Evolutionary conservation across 139 green algal species (phyloP), one percentile per base, ranked within the genome.

Genomic region (Picochlorum sp.): DNA sequence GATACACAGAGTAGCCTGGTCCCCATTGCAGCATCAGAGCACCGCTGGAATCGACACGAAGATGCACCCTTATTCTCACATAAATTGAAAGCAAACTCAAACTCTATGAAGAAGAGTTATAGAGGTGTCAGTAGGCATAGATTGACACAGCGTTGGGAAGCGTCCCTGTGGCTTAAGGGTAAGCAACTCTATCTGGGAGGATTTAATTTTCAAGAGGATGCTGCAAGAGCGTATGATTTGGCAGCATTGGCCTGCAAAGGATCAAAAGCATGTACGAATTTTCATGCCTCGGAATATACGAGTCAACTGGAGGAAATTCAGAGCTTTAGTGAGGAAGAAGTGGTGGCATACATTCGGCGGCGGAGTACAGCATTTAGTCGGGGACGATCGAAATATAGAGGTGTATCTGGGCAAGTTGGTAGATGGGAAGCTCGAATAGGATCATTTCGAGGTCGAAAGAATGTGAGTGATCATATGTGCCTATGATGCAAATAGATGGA

Each of bases 371-470:
- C 83, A 13, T 89, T 88, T 51, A 74, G 72, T 38, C 60, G 83
- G 10, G 83, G 83, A 49, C 74, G 72, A 23, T 84, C 74, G 3
- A 61, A 62, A 10, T 88, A 72, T 76, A 68, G 83, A 18, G 83
- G 83, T 16, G 83, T 89, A 4, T 84, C 73, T 1, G 83, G 83
- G 3, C 76, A 85, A 32, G 51, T 74, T 21, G 77, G 79, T 20
- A 69, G 76, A 14, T 89, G 83, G 83, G 83, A 89, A 68, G 83
- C 83, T 4, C 66, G 83, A 69, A 88, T 89, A 34, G 83, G 83
- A 34, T 62, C 66, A 10, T 88, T 85, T 30, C 51, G 57, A 10
- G 82, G 79, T 44, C 64, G 76, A 26, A 88, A 88, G 58, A 89
- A 89, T 62, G 79, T 88, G 34, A 7, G 51, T 66, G 76, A 6